Conservation (phyloP, 2,329 filamentous ascomycete genomes). For the Phyllosticta citriasiana region DNA sequence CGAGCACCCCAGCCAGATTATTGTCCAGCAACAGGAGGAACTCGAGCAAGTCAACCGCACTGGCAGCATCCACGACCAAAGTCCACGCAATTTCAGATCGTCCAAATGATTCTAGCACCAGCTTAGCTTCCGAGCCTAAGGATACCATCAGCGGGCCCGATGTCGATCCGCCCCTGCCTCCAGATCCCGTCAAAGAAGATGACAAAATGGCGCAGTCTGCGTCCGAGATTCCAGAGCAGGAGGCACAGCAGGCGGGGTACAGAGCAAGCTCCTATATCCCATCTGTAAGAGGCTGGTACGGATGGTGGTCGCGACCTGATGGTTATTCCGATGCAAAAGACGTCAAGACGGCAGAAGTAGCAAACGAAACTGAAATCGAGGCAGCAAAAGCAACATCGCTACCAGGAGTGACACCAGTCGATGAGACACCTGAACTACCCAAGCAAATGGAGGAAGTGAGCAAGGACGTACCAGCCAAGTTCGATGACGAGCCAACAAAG, state of each 20-base stretch:
- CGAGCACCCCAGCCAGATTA: slow-evolving; percentile 25
- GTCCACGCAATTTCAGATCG: slow-evolving; percentile 34
- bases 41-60: slow-evolving; percentile 35
- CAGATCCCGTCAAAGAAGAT: slow-evolving; percentile 22
- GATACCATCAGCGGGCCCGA: slow-evolving; percentile 8
- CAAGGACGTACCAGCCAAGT: background rate
- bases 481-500: slow-evolving; percentile 6
- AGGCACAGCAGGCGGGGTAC: slow-evolving; percentile 13
- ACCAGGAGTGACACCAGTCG: slow-evolving; percentile 27
- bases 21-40: slow-evolving; percentile 32
- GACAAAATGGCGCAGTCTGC: background rate
- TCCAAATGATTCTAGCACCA: slow-evolving; percentile 14
- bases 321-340: slow-evolving; percentile 31
- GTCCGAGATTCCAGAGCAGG: slow-evolving; percentile 11
- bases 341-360: slow-evolving; percentile 20
- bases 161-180: slow-evolving; percentile 35
- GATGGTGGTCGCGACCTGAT: slow-evolving; percentile 43
- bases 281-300: slow-evolving; percentile 30
- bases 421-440: slow-evolving; percentile 19
- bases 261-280: slow-evolving; percentile 12
- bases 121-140: slow-evolving; percentile 15
- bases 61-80: slow-evolving; percentile 36
- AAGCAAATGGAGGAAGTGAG: background rate
- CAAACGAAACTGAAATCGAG: slow-evolving; percentile 18
- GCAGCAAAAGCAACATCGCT: slow-evolving; percentile 33